phyloP scores from a whole-genome alignment of 2,329 filamentous ascomycete species.

The Clonostachys byssicola region DNA sequence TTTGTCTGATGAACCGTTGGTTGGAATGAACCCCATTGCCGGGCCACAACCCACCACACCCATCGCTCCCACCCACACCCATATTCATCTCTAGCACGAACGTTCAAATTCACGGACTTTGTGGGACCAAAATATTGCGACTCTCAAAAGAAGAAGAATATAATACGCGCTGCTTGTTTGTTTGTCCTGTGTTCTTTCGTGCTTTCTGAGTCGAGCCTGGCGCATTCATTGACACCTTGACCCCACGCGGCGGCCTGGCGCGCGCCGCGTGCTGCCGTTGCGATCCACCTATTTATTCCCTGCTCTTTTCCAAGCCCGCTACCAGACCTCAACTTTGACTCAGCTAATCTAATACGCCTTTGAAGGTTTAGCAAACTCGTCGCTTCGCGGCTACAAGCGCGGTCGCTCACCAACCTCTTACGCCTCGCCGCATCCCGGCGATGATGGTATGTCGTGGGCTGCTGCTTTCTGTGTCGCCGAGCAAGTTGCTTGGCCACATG shows the following conservation, averaged over 20 bases:
- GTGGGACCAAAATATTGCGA: not conserved
- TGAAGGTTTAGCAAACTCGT: slow-evolving; percentile 45
- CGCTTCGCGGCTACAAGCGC: slow-evolving; percentile 70
- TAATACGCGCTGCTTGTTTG: no score
- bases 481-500: not conserved
- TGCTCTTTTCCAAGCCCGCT: no score
- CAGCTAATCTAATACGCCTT: not conserved
- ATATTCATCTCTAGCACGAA: slow-evolving; percentile 7
- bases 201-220: no score
- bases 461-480: slow-evolving; percentile 17
- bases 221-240: no score
- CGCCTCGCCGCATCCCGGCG: slow-evolving; percentile 48
- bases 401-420: slow-evolving; percentile 70
- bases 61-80: slow-evolving; percentile 1
- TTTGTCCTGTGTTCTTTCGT: no score
- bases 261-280: no score
- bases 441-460: slow-evolving; percentile 65
- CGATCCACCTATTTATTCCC: no score
- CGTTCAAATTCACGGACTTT: slow-evolving; percentile 4
- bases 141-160: no score
- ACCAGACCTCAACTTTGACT: no score
- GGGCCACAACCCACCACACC: not conserved
- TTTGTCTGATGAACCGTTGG: slow-evolving; percentile 2
- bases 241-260: no score
- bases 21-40: slow-evolving; percentile 4